These are phyloP conservation scores for Choanephora cucurbitarum DNA, from an alignment of 371 early-diverging fungal species.

Conservation along the genomic window DNA sequence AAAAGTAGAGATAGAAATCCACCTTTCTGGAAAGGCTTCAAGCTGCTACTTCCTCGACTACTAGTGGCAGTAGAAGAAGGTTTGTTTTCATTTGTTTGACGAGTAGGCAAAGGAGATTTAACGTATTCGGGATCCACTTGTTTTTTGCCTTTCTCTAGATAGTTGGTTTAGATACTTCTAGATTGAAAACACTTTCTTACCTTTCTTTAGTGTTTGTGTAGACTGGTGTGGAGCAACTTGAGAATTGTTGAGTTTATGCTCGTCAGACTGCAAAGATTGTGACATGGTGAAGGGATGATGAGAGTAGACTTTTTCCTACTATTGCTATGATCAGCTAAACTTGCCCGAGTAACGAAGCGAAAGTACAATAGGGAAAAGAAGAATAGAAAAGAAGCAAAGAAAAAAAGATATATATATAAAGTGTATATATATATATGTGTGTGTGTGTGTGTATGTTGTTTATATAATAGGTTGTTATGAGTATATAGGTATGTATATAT, in stretches of 20 bases:
- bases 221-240: not conserved
- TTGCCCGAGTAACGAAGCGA: no score
- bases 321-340: no score
- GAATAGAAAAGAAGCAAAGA: not conserved
- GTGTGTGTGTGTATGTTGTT: not conserved
- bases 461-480: no score
- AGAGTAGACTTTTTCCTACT: not conserved
- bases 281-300: not conserved
- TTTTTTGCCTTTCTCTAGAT: slow-evolving; percentile 29
- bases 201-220: not conserved
- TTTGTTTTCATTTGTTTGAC: slow-evolving; percentile 7
- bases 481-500: not conserved
- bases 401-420: not conserved
- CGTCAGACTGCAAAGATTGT: not conserved
- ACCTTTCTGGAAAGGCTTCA: slow-evolving; percentile 33
- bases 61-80: slow-evolving; percentile 17
- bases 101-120: slow-evolving; percentile 25
- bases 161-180: no score
- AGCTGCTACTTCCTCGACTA: slow-evolving; percentile 13
- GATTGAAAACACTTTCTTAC: no score
- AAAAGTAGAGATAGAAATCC: slow-evolving; percentile 33
- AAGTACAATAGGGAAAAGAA: not conserved
- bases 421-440: not conserved
- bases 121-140: slow-evolving; percentile 34
- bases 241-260: not conserved